These are phyloP conservation scores for Saccharum spontaneum DNA, from an alignment of 176 grass and related monocot genomes.

Conservation along the genomic window DNA sequence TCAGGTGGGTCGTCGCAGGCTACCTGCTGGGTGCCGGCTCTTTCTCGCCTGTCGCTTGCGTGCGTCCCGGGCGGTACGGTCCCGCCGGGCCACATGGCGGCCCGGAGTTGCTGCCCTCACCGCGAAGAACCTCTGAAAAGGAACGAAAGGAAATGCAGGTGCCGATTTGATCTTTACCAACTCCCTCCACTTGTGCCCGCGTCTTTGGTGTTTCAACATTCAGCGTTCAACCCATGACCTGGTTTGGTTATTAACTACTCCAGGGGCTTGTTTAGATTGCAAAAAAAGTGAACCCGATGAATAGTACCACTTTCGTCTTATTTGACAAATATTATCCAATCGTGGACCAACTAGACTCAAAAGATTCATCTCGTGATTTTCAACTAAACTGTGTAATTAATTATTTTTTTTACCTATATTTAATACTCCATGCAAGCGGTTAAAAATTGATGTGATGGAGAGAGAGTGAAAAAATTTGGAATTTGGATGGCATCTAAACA, in stretches of 20 bases:
- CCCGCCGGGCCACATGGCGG: not conserved
- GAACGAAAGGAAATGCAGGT: not conserved
- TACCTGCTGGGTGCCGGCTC: not conserved
- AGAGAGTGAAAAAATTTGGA: too few relatives aligned
- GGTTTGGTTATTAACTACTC: not conserved
- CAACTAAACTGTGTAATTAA: too few relatives aligned
- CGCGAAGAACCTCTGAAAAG: conserved; percentile 4
- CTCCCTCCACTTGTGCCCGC: not conserved
- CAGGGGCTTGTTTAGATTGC: too few relatives aligned
- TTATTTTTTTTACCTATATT: too few relatives aligned
- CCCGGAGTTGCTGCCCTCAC: conserved; percentile 8
- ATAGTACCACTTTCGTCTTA: too few relatives aligned
- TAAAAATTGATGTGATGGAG: too few relatives aligned
- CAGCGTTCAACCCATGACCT: not conserved
- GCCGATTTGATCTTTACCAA: not conserved
- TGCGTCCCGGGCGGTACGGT: not conserved
- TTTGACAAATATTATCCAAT: too few relatives aligned
- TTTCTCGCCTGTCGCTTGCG: conserved; percentile 9
- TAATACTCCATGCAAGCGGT: too few relatives aligned
- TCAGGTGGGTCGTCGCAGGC: not conserved
- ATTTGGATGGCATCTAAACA: too few relatives aligned
- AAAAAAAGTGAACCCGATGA: too few relatives aligned
- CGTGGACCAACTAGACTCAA: too few relatives aligned
- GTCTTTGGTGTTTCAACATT: not conserved
- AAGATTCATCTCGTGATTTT: too few relatives aligned